Evolutionary conservation across 2,329 filamentous ascomycete species (phyloP).

Genomic region (Blastomyces gilchristii): DNA sequence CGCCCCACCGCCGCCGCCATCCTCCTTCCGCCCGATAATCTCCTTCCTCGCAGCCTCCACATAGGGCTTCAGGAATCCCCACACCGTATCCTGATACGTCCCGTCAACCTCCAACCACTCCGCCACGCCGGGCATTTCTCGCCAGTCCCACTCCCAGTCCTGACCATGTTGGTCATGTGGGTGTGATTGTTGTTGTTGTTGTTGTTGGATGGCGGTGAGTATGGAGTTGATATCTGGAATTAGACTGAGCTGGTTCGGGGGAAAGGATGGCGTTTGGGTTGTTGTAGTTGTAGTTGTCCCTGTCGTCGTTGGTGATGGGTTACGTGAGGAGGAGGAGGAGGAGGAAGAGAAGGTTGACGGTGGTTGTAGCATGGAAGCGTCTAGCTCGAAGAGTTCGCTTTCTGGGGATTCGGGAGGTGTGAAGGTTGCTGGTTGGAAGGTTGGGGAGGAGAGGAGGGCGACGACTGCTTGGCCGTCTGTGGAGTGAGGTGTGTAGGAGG

Average conservation of each 20-base stretch:
- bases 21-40: constrained; percentile 10
- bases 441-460: constrained; percentile 27
- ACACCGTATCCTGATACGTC: constrained; percentile 15
- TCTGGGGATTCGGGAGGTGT: constrained; percentile 18
- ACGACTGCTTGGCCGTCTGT: constrained; percentile 36
- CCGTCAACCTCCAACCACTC: constrained; percentile 16
- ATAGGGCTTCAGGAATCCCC: constrained; percentile 14
- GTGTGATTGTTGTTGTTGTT: background rate
- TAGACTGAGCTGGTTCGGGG: constrained; percentile 9
- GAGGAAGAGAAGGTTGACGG: background rate
- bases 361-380: constrained; percentile 9
- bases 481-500: constrained; percentile 15
- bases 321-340: background rate
- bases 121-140: constrained; percentile 12
- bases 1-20: constrained; percentile 3
- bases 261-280: background rate
- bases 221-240: constrained; percentile 15
- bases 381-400: constrained; percentile 20
- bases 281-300: background rate
- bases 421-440: constrained; percentile 22
- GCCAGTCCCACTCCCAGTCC: background rate
- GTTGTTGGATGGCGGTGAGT: constrained; percentile 8
- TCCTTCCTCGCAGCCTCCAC: constrained; percentile 15
- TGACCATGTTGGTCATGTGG: background rate
- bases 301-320: background rate